phyloP scores from a whole-genome alignment of 2,329 filamentous ascomycete genomes.

The Teratosphaeria pseudoeucalypti region DNA sequence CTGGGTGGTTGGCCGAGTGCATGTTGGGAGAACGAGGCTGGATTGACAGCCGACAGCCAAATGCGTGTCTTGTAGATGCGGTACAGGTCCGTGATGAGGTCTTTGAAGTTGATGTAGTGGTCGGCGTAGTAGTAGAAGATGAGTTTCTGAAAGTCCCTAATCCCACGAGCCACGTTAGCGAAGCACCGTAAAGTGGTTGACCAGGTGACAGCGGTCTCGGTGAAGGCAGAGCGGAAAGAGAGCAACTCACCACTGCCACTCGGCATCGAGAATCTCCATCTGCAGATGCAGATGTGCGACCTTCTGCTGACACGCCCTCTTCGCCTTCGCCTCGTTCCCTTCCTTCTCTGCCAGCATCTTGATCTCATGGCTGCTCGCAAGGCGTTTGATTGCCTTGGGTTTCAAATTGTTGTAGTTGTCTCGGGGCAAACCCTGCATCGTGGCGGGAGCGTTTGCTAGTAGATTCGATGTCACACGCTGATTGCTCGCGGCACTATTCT shows the following conservation, averaged over 20 bases:
- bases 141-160: slow-evolving; percentile 94
- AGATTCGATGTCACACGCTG: background rate
- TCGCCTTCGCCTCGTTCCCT: slow-evolving; percentile 93
- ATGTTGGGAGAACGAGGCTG: slow-evolving; percentile 62
- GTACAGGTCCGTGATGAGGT: slow-evolving; percentile 91
- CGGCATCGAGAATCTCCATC: slow-evolving; percentile 97
- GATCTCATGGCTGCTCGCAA: slow-evolving; percentile 86
- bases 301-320: slow-evolving; percentile 92
- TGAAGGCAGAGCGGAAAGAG: background rate
- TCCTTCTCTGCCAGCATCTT: slow-evolving; percentile 86
- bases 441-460: slow-evolving; percentile 10
- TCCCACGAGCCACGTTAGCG: slow-evolving; percentile 1
- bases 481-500: slow-evolving; percentile 10
- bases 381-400: slow-evolving; percentile 91
- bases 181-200: background rate
- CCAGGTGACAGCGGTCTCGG: too few relatives aligned
- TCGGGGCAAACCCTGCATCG: slow-evolving; percentile 20
- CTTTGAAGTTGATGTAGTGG: slow-evolving; percentile 98
- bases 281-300: slow-evolving; percentile 87
- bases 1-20: slow-evolving; percentile 25
- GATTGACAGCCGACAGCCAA: slow-evolving; percentile 99
- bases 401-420: slow-evolving; percentile 55
- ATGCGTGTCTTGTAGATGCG: slow-evolving; percentile 99
- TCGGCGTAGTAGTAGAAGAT: slow-evolving; percentile 99
- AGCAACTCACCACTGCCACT: slow-evolving; percentile 87